Base-by-base conservation (phyloP, 768 basidiomycete species). In the Lactarius deliciosus region DNA sequence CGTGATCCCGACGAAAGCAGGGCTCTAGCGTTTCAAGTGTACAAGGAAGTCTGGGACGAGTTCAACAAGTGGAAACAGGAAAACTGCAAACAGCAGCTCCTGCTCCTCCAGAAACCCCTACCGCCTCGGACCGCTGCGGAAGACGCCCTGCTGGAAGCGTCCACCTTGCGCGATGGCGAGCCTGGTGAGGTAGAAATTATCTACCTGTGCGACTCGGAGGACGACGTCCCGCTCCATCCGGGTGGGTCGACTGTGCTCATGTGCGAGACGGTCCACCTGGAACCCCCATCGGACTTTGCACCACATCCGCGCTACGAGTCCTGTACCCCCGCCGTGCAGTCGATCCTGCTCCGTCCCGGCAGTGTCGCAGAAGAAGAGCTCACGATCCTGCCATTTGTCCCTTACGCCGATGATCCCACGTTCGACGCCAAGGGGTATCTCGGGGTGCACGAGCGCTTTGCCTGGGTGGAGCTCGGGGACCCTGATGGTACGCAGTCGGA, bases 361-460 rank as follows among this genome's bases (percentile, higher is more conserved):
- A 60, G 61, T 32, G 53, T 11, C 1, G 65, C 41, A 22, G 7
- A 1, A 6, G 25, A 90, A 65, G 89, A 89, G 65, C 76, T 83
- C 7, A 77, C 79, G 66, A 74, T 76, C 25, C 81, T 89, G 79
- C 78, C 79, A 3, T 91, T 89, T 72, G 74, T 89, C 7, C 88
- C 88, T 2, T 84, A 84, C 62, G 79, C 83, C 0, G 88, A 91
- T 70, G 88, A 90, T 55, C 79, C 81, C 3, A 70, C 57, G 0
- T 91, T 91, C 68, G 69, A 84, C 59, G 75, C 73, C 45, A 34
- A 54, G 3, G 70, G 60, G 16, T 82, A 88, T 68, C 70, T 75
- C 3, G 61, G 72, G 16, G 77, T 82, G 6, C 82, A 88, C 73
- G 73, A 71, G 9, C 72, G 73, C 2, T 77, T 85, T 60, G 80